Evolutionary conservation across 2,329 filamentous ascomycete species (phyloP).

Genomic region (Blastomyces gilchristii): DNA sequence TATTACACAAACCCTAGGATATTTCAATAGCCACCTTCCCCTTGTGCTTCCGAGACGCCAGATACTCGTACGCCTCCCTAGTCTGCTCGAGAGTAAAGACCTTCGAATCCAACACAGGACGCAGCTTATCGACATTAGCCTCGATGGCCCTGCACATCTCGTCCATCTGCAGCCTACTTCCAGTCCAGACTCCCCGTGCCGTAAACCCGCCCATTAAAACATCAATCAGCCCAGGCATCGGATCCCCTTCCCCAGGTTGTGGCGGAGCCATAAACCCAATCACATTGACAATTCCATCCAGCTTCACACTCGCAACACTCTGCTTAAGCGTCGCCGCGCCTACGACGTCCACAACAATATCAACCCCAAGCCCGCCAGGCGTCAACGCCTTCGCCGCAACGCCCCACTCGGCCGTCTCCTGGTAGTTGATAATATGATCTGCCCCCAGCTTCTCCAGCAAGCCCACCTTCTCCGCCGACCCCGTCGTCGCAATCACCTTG

Average conservation of each 20-base stretch:
- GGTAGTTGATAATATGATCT: constrained; percentile 48
- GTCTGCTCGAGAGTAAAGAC: constrained; percentile 39
- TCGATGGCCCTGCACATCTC: constrained; percentile 45
- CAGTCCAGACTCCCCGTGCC: constrained; percentile 40
- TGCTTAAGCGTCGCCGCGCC: constrained; percentile 44
- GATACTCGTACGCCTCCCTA: constrained; percentile 26
- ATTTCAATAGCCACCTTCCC: constrained; percentile 12
- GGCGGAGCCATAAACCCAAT: constrained; percentile 43
- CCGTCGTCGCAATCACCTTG: constrained; percentile 46
- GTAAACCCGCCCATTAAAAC: constrained; percentile 42
- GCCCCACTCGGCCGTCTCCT: constrained; percentile 44
- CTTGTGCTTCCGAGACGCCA: constrained; percentile 4
- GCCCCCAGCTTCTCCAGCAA: constrained; percentile 43
- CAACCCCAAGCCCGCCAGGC: constrained; percentile 36
- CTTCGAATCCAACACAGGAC: constrained; percentile 40
- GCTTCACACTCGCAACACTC: constrained; percentile 45
- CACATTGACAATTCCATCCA: constrained; percentile 45
- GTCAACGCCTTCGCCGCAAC: constrained; percentile 38
- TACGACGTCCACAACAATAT: constrained; percentile 48
- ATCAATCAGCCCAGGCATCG: constrained; percentile 37
- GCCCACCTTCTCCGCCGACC: constrained; percentile 41
- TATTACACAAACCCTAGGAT: not conserved
- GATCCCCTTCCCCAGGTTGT: constrained; percentile 8
- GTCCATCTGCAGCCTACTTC: constrained; percentile 41
- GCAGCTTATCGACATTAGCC: constrained; percentile 32